A percentile compares a stretch with the other conserved stretches of the same genome.
Conservation (phyloP, 1,284 basidiomycete genomes). For the Chalciporus sp. region DNA sequence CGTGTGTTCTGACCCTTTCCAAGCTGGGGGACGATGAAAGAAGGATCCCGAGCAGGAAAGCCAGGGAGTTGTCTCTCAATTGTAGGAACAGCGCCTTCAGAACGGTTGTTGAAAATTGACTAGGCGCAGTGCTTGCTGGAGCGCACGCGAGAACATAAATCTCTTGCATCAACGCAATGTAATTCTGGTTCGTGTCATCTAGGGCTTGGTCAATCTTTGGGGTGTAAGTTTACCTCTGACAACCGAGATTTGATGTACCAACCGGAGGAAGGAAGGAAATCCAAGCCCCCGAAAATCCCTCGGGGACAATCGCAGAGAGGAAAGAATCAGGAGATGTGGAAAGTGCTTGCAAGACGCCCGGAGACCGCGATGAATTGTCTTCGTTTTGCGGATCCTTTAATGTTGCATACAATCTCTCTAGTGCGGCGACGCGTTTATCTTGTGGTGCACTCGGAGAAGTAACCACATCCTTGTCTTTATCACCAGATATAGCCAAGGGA, state of each 20-base stretch:
- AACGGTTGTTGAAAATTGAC: constrained; percentile 54
- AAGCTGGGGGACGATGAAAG: constrained; percentile 31
- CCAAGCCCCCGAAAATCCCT: constrained; percentile 45
- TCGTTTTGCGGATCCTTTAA: constrained; percentile 28
- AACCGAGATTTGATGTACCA: not conserved
- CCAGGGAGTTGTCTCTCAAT: constrained; percentile 72
- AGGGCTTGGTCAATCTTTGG: constrained; percentile 12
- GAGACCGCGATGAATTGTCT: constrained; percentile 25
- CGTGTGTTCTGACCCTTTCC: constrained; percentile 43
- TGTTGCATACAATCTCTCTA: constrained; percentile 49
- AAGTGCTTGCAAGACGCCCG: constrained; percentile 63
- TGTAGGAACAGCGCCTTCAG: constrained; percentile 69
- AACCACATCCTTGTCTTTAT: constrained; percentile 49
- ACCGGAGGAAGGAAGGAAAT: constrained; percentile 26
- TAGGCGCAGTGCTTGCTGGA: constrained; percentile 39
- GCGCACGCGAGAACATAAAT: constrained; percentile 69
- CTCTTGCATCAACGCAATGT: constrained; percentile 56
- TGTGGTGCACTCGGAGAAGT: constrained; percentile 54
- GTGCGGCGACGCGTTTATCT: constrained; percentile 52
- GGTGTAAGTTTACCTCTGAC: not conserved
- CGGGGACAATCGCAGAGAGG: constrained; percentile 40
- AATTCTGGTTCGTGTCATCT: constrained; percentile 41
- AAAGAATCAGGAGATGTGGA: constrained; percentile 56
- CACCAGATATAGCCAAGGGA: constrained; percentile 32
- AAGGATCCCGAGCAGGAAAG: constrained; percentile 82